A percentile compares a stretch with the other conserved stretches of the same genome.
phyloP scores from a whole-genome alignment of 495 filamentous ascomycete species.

The Jackrogersella multiformis region DNA sequence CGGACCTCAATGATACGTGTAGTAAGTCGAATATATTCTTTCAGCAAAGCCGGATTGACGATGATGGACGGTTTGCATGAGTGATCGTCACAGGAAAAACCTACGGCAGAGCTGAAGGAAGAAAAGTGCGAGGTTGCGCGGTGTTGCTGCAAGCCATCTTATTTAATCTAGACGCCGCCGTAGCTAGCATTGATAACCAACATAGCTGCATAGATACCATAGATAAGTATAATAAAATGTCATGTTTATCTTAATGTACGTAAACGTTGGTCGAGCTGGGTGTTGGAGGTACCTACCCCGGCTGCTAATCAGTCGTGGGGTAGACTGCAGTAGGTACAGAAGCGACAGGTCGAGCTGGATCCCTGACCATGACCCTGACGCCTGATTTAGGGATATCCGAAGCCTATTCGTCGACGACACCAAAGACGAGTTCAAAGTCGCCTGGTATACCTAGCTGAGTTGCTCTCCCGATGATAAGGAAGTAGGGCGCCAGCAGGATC shows the following conservation, averaged over 20 bases:
- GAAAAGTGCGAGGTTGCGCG: constrained; percentile 19
- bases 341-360: constrained; percentile 10
- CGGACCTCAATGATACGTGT: not conserved
- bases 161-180: constrained; percentile 10
- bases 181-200: constrained; percentile 6
- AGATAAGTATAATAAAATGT: constrained; percentile 18
- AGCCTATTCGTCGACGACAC: constrained; percentile 16
- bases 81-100: not conserved
- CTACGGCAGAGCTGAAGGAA: constrained; percentile 1
- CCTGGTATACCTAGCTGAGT: not conserved
- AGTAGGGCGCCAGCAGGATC: constrained; percentile 8
- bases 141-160: constrained; percentile 30
- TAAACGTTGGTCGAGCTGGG: not conserved
- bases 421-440: not conserved
- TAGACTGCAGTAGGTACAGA: constrained; percentile 28
- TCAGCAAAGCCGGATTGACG: constrained; percentile 4
- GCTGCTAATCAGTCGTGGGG: constrained; percentile 25
- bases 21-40: constrained; percentile 5
- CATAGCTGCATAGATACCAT: not conserved
- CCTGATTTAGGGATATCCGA: constrained; percentile 1
- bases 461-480: constrained; percentile 24
- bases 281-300: not conserved
- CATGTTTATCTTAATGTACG: constrained; percentile 7
- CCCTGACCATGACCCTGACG: too few relatives aligned
- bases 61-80: not conserved